Conservation (phyloP, 73 alveolate species). For the Effrenium voratum region DNA sequence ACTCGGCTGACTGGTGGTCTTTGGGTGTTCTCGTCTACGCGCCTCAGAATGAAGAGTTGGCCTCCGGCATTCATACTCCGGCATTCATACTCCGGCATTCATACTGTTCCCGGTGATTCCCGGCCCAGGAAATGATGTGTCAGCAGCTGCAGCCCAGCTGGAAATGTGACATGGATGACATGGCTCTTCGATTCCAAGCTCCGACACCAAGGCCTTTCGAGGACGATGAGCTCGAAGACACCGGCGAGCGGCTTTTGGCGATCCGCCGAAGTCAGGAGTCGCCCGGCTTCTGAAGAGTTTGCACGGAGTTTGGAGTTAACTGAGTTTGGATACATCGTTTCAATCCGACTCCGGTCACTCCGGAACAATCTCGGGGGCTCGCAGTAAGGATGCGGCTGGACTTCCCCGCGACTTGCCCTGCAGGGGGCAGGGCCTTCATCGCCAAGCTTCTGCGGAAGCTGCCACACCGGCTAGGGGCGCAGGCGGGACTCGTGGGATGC, state of each 20-base stretch:
- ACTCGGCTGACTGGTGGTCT: slow-evolving; percentile 88
- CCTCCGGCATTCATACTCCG: background rate
- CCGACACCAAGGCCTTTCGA: slow-evolving; percentile 45
- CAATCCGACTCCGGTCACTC: too few species aligned
- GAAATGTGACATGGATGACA: background rate
- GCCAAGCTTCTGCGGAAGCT: slow-evolving; percentile 63
- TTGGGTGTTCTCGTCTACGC: slow-evolving; percentile 53
- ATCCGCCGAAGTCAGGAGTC: slow-evolving; percentile 73
- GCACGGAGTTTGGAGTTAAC: too few species aligned
- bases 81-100: background rate
- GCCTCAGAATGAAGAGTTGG: background rate
- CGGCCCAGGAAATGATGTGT: slow-evolving; percentile 67
- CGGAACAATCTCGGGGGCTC: too few species aligned
- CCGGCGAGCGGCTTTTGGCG: slow-evolving; percentile 72
- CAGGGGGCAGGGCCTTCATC: slow-evolving; percentile 16
- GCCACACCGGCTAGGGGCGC: slow-evolving; percentile 75
- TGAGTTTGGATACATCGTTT: too few species aligned
- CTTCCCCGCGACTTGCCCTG: slow-evolving; percentile 62
- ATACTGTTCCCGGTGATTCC: too few species aligned
- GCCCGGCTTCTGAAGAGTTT: background rate
- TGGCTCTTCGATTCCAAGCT: background rate
- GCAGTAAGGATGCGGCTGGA: slow-evolving; percentile 30
- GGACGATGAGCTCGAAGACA: slow-evolving; percentile 71
- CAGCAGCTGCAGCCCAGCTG: slow-evolving; percentile 46
- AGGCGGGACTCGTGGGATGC: background rate